These are phyloP conservation scores for Leccinum subtestaceum DNA, from an alignment of 768 basidiomycete species.

Conservation along the genomic window DNA sequence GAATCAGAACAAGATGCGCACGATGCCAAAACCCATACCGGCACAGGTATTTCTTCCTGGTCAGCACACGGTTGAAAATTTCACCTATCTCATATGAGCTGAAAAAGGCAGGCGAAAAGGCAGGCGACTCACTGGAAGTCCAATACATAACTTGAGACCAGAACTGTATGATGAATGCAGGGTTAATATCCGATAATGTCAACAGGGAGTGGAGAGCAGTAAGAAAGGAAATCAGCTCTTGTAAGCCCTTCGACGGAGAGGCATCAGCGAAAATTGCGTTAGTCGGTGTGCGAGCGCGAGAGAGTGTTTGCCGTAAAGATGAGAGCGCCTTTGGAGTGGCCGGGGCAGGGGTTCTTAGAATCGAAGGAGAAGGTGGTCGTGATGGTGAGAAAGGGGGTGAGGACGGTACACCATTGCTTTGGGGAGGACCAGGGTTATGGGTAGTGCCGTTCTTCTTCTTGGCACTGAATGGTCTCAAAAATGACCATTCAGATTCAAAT, in stretches of 20 bases:
- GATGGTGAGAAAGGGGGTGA: constrained; percentile 48
- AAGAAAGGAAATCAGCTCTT: constrained; percentile 72
- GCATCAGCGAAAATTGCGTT: constrained; percentile 50
- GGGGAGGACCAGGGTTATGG: constrained; percentile 29
- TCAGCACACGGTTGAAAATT: constrained; percentile 79
- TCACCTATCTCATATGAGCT: constrained; percentile 51
- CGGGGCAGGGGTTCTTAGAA: constrained; percentile 39
- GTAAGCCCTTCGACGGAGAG: constrained; percentile 42
- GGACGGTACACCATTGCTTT: constrained; percentile 38
- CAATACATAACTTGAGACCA: constrained; percentile 99
- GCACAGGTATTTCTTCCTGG: constrained; percentile 94
- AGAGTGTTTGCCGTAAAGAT: constrained; percentile 65
- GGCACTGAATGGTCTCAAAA: constrained; percentile 67
- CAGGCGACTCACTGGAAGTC: constrained; percentile 78
- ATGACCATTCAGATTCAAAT: constrained; percentile 97
- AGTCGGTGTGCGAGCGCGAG: constrained; percentile 51
- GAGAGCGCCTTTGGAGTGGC: constrained; percentile 56
- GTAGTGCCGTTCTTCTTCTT: constrained; percentile 50
- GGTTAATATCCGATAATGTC: constrained; percentile 85
- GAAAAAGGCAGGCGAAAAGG: not conserved
- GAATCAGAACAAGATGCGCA: constrained; percentile 8
- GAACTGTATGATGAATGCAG: constrained; percentile 80
- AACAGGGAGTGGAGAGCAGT: constrained; percentile 84
- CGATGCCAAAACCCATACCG: constrained; percentile 45
- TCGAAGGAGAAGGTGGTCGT: constrained; percentile 54